Conservation (phyloP, 2,329 filamentous ascomycete species). For the Dichotomopilus funicola region DNA sequence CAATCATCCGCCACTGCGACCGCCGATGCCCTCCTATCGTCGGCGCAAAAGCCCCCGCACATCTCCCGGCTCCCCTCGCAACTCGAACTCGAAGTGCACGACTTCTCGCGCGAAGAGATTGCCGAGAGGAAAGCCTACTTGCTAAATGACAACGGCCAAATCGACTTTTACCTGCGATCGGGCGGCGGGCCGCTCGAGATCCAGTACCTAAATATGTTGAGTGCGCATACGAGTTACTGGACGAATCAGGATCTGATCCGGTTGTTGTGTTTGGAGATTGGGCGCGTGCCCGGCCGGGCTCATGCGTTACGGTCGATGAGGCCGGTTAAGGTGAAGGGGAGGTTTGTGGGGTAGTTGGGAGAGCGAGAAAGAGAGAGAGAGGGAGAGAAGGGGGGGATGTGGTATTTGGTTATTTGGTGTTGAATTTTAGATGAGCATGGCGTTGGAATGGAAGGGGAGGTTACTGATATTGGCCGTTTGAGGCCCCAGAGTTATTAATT, state of each 20-base stretch:
- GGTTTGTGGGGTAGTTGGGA: slow-evolving; percentile 10
- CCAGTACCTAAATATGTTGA: slow-evolving; percentile 95
- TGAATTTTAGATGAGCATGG: too few species aligned
- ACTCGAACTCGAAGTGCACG: slow-evolving; percentile 90
- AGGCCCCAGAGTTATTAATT: too few species aligned
- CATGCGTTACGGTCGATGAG: slow-evolving; percentile 52
- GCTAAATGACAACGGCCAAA: slow-evolving; percentile 93
- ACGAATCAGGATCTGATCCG: slow-evolving; percentile 78
- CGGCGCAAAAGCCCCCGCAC: slow-evolving; percentile 31
- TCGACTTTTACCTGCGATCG: slow-evolving; percentile 82
- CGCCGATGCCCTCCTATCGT: not conserved
- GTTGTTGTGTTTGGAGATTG: slow-evolving; percentile 83
- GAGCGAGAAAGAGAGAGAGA: not conserved
- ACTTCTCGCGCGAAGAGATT: slow-evolving; percentile 87
- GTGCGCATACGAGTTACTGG: slow-evolving; percentile 95
- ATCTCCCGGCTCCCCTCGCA: slow-evolving; percentile 51
- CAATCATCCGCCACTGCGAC: not conserved
- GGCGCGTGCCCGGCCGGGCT: slow-evolving; percentile 61
- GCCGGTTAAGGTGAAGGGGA: slow-evolving; percentile 48
- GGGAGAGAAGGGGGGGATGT: too few species aligned
- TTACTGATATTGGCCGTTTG: too few species aligned
- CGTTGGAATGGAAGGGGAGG: too few species aligned
- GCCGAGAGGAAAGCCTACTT: slow-evolving; percentile 82
- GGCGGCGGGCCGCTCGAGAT: slow-evolving; percentile 85
- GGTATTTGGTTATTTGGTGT: too few species aligned